Conservation (phyloP, 2,329 filamentous ascomycete genomes). For the Xylaria sp. region DNA sequence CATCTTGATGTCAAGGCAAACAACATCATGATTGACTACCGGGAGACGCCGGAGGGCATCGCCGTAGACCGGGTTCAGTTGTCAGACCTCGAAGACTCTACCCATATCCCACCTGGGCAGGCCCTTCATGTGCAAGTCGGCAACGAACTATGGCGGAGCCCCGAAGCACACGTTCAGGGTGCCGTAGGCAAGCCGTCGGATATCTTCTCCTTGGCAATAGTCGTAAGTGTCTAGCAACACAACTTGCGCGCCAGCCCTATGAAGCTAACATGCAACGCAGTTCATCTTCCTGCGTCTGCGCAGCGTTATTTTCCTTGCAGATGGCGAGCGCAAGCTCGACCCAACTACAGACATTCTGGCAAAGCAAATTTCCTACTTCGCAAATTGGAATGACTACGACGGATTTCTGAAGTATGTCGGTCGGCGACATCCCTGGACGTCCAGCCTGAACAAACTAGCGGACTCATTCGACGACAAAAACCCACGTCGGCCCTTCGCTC, state of each 20-base stretch:
- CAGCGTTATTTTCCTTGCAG: constrained; percentile 48
- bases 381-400: constrained; percentile 48
- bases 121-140: constrained; percentile 46
- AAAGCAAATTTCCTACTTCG: constrained; percentile 55
- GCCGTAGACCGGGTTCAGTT: constrained; percentile 47
- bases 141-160: constrained; percentile 53
- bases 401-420: constrained; percentile 50
- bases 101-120: constrained; percentile 45
- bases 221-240: constrained; percentile 41
- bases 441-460: constrained; percentile 45
- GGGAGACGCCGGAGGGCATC: constrained; percentile 39
- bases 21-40: constrained; percentile 51
- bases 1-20: constrained; percentile 52
- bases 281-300: constrained; percentile 53
- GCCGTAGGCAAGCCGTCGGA: constrained; percentile 47
- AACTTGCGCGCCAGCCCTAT: background rate
- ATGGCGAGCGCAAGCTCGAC: constrained; percentile 43
- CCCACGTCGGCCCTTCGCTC: constrained; percentile 48
- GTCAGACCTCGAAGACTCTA: constrained; percentile 49
- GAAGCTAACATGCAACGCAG: constrained; percentile 36
- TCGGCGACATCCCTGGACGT: constrained; percentile 46
- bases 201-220: constrained; percentile 52
- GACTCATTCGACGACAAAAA: constrained; percentile 49
- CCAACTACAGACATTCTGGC: constrained; percentile 49
- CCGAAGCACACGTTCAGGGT: constrained; percentile 50